Base-by-base conservation (phyloP, 2,329 filamentous ascomycete species). In the Cercospora sesami region DNA sequence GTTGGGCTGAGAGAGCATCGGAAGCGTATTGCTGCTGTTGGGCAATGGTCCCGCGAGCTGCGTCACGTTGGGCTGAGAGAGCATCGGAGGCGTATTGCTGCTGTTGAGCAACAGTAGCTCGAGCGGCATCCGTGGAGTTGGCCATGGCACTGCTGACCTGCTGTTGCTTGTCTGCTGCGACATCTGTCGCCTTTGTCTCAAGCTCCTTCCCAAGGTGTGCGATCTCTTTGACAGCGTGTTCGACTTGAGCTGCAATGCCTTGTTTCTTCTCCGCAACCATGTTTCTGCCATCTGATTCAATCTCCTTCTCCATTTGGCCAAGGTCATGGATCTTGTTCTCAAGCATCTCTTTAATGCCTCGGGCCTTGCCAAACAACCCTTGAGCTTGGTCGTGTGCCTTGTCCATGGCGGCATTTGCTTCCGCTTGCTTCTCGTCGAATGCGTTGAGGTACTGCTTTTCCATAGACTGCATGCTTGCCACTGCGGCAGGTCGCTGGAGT, bases 241-340 rank as follows among this genome's bases (percentile, higher is more conserved):
- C 65, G 4, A 71, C 58, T 9, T 68, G 60, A 5, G 48, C 39
- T 14, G 63, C 60, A 10, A 72, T 51, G 28, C 63, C 66, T 39
- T 67, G 57, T 30, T 68, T 68, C 64, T 69, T 71, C 62, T 71
- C 71, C 9, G 68, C 51, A 2, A 63, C 64, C 67, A 71, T 69
- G 3, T 60, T 45, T 8, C 58, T 63, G 12, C 71, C 69, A 57
- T 66, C 62, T 8, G 65, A 42, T 39, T 70, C 71, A 10, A 72
- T 69, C 36, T 71, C 71, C 21, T 72, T 71, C 68, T 72, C 68
- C 71, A 70, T 65, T 21, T 68, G 65, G 16, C 67, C 67, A 21
- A 72, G 58, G 14, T 71, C 71, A 18, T 70, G 69, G n/a, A 71
- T 39, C 53, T 68, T 71, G 4, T 71, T 63, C 39, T 71, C 71